phyloP scores from a whole-genome alignment of 352 stramenopile genomes.

The Globisporangium parvum region DNA sequence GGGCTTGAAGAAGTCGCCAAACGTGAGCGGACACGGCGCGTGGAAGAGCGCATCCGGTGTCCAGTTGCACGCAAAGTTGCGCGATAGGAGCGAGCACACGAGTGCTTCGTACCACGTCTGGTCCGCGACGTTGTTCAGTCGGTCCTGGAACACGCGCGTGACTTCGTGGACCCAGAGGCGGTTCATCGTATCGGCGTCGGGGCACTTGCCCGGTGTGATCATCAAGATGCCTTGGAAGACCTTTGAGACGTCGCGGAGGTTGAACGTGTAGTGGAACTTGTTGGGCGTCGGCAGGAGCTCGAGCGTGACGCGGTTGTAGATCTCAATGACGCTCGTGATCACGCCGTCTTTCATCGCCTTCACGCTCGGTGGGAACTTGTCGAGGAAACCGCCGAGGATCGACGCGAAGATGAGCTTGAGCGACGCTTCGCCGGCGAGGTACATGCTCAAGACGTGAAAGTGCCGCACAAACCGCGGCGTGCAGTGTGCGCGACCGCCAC shows the following conservation, averaged over 20 bases:
- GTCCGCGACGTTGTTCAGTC: constrained; percentile 84
- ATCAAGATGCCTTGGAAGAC: constrained; percentile 96
- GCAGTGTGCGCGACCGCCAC: constrained; percentile 76
- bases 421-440: constrained; percentile 78
- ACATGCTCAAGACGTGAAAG: constrained; percentile 95
- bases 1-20: constrained; percentile 91
- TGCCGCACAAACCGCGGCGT: constrained; percentile 93
- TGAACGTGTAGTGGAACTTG: constrained; percentile 95
- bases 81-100: constrained; percentile 70
- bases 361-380: constrained; percentile 84
- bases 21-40: constrained; percentile 80
- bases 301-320: constrained; percentile 90
- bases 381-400: constrained; percentile 91
- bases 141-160: constrained; percentile 91
- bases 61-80: constrained; percentile 79
- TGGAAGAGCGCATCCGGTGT: constrained; percentile 84
- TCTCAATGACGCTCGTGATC: constrained; percentile 89
- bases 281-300: constrained; percentile 91
- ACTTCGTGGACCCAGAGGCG: constrained; percentile 92
- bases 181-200: constrained; percentile 78
- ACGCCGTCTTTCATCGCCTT: constrained; percentile 74
- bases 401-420: constrained; percentile 92
- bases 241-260: constrained; percentile 94
- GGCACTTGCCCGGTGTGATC: constrained; percentile 82
- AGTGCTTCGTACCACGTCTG: constrained; percentile 90